Conservation (phyloP, 176 grass and related monocot species). For the Oryza meridionalis region DNA sequence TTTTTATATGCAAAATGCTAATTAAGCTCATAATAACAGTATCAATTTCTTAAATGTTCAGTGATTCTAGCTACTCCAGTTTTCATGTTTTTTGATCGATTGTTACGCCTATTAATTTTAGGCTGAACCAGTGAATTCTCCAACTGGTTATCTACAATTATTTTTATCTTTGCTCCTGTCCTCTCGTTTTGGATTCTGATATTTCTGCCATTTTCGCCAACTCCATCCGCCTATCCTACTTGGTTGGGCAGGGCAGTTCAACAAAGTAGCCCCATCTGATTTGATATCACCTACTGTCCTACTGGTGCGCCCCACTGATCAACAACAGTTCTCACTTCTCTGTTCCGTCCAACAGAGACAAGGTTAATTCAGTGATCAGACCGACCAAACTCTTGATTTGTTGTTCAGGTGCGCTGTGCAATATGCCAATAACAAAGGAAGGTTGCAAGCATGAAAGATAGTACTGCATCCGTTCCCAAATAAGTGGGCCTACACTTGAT, state of each 20-base stretch:
- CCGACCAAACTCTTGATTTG: background rate
- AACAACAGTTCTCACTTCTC: background rate
- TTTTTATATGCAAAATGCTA: too few relatives aligned
- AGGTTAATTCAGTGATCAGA: background rate
- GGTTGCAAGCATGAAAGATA: background rate
- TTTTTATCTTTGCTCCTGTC: constrained; percentile 15
- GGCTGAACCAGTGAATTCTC: background rate
- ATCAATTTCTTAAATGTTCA: background rate
- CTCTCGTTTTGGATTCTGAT: constrained; percentile 1
- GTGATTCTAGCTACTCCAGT: background rate
- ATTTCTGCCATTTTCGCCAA: background rate
- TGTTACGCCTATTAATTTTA: background rate
- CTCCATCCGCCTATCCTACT: background rate
- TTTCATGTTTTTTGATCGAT: background rate
- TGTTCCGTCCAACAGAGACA: background rate
- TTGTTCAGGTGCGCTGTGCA: background rate
- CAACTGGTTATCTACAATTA: background rate
- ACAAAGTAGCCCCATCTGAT: background rate
- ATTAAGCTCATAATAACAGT: too few relatives aligned
- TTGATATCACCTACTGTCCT: background rate
- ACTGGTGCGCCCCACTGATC: background rate
- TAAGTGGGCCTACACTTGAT: too few relatives aligned
- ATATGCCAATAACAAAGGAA: background rate
- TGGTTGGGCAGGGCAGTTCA: constrained; percentile 25
- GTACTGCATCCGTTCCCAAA: too few relatives aligned